Evolutionary conservation across 1,284 basidiomycete species (phyloP).

Genomic region (Mycosarcoma maydis): DNA sequence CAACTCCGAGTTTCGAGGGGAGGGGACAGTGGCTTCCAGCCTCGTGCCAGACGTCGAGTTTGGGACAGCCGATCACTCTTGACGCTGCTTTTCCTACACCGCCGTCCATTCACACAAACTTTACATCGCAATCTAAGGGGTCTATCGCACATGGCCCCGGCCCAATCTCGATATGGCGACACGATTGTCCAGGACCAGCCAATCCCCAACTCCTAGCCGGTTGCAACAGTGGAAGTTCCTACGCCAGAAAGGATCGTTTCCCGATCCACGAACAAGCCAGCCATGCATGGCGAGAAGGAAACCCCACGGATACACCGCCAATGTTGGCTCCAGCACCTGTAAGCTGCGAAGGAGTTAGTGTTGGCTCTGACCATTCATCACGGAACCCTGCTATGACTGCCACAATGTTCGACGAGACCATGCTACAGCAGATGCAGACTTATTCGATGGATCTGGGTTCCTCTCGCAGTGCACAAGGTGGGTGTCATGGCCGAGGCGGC

Average conservation of each 20-base stretch:
- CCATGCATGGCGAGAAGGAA: too few relatives aligned
- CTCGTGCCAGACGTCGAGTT: background rate
- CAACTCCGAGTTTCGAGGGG: background rate
- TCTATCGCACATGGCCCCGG: slow-evolving; percentile 1
- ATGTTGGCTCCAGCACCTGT: background rate
- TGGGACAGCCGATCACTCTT: background rate
- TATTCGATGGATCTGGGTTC: too few relatives aligned
- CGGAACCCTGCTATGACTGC: background rate
- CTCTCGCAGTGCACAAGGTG: too few relatives aligned
- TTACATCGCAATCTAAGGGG: background rate
- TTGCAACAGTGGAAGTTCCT: background rate
- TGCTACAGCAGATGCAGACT: background rate
- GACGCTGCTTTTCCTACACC: background rate
- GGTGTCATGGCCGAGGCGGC: too few relatives aligned
- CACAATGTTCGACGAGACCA: background rate
- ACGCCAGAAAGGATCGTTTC: background rate
- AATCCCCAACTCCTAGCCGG: background rate
- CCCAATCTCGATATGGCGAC: background rate
- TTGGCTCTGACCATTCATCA: background rate
- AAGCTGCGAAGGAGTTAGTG: background rate
- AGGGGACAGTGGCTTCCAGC: background rate
- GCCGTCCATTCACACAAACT: background rate
- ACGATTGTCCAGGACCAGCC: background rate
- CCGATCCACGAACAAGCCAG: background rate
- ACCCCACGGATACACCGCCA: too few relatives aligned